phyloP scores from a whole-genome alignment of 2,329 filamentous ascomycete genomes.

The Gnomoniopsis sp. region DNA sequence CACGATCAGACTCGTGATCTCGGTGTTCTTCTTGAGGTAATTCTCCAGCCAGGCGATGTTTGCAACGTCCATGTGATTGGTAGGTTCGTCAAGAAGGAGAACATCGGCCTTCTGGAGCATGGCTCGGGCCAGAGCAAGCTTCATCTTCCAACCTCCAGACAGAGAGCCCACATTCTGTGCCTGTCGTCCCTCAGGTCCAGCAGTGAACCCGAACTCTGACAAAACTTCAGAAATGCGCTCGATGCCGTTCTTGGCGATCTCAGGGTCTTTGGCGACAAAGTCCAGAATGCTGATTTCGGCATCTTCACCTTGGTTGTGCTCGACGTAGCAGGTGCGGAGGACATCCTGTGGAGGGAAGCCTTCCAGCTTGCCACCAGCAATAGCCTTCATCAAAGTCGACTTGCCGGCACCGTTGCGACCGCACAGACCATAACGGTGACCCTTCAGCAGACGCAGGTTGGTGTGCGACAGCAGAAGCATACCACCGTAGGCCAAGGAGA shows the following conservation, averaged over 20 bases:
- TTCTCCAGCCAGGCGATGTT: slow-evolving; percentile 96
- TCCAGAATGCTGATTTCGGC: slow-evolving; percentile 94
- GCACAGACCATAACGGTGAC: slow-evolving; percentile 94
- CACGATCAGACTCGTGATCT: slow-evolving; percentile 96
- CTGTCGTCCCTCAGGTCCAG: slow-evolving; percentile 85
- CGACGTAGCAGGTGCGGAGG: slow-evolving; percentile 93
- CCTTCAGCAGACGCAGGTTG: slow-evolving; percentile 89
- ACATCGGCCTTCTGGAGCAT: slow-evolving; percentile 98
- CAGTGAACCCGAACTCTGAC: slow-evolving; percentile 88
- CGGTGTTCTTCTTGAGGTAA: slow-evolving; percentile 91
- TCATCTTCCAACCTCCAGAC: slow-evolving; percentile 99
- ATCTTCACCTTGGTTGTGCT: slow-evolving; percentile 98
- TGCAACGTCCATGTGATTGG: slow-evolving; percentile 94
- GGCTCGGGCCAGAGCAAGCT: slow-evolving; percentile 89
- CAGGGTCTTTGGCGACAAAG: slow-evolving; percentile 85
- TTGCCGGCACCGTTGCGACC: slow-evolving; percentile 97
- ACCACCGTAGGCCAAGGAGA: slow-evolving; percentile 95
- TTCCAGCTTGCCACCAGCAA: slow-evolving; percentile 92
- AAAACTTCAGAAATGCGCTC: slow-evolving; percentile 83
- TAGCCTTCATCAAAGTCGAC: slow-evolving; percentile 98
- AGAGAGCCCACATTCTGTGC: slow-evolving; percentile 87
- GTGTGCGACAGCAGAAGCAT: slow-evolving; percentile 97
- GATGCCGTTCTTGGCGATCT: slow-evolving; percentile 70
- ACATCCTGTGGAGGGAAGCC: slow-evolving; percentile 92
- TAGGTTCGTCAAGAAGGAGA: slow-evolving; percentile 94